These are phyloP conservation scores for Calonectria naviculata DNA, from an alignment of 2,329 filamentous ascomycete genomes.

Conservation along the genomic window DNA sequence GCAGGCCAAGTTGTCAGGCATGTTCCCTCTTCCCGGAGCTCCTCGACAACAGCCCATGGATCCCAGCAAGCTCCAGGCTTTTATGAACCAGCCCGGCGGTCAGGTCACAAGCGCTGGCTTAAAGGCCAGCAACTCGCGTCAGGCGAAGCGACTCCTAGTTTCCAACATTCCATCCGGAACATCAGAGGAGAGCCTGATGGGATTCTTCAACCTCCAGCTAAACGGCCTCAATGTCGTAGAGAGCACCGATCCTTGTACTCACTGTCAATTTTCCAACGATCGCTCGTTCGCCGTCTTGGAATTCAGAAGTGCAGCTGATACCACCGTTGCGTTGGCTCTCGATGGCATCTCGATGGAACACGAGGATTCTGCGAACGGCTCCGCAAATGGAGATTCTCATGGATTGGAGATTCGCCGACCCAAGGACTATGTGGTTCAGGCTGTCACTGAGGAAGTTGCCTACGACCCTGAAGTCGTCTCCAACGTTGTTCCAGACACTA, in stretches of 20 bases:
- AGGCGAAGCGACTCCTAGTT: slow-evolving; percentile 91
- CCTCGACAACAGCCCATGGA: slow-evolving; percentile 97
- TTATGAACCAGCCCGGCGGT: slow-evolving; percentile 89
- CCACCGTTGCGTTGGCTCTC: slow-evolving; percentile 89
- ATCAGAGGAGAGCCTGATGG: slow-evolving; percentile 80
- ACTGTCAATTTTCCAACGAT: slow-evolving; percentile 84
- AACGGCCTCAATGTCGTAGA: slow-evolving; percentile 96
- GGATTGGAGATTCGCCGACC: slow-evolving; percentile 85
- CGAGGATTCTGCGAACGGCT: slow-evolving; percentile 67
- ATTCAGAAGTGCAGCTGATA: slow-evolving; percentile 87
- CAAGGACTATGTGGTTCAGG: slow-evolving; percentile 96
- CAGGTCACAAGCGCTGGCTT: slow-evolving; percentile 80
- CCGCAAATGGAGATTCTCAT: slow-evolving; percentile 61
- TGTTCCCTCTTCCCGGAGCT: slow-evolving; percentile 97
- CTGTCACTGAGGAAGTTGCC: slow-evolving; percentile 76
- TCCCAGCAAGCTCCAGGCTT: slow-evolving; percentile 90
- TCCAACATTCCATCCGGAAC: slow-evolving; percentile 80
- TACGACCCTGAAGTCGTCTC: slow-evolving; percentile 83
- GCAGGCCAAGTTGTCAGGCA: slow-evolving; percentile 97
- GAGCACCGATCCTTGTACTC: slow-evolving; percentile 84
- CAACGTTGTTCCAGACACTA: slow-evolving; percentile 86
- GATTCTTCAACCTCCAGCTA: slow-evolving; percentile 96
- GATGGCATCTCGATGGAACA: slow-evolving; percentile 92
- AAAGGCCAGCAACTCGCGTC: slow-evolving; percentile 91
- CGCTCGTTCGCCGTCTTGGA: slow-evolving; percentile 87